These are phyloP conservation scores for Coemansia sp. DNA, from an alignment of 192 early-diverging fungal genomes.

Conservation along the genomic window DNA sequence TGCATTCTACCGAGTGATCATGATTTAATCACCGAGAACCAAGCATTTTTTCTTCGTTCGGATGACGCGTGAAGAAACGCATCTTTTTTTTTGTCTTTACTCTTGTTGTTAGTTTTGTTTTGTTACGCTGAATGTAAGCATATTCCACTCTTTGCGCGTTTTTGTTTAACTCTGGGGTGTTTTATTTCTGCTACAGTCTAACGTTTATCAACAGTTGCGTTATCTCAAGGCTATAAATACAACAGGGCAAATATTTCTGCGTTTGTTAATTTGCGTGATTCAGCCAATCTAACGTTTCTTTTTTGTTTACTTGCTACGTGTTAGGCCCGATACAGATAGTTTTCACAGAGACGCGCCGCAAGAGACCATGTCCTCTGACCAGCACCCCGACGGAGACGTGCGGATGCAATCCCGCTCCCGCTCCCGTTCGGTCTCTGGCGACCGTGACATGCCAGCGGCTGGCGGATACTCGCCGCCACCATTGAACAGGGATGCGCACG, in stretches of 20 bases:
- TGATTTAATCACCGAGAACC: constrained; percentile 2
- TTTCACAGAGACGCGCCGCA: neutral
- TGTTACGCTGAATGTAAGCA: neutral
- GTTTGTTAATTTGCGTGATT: neutral
- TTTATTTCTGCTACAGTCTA: too few species aligned
- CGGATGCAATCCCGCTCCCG: constrained; percentile 6
- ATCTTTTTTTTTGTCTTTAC: neutral
- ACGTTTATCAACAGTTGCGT: too few species aligned
- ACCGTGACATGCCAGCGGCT: constrained; percentile 1
- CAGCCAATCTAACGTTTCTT: neutral
- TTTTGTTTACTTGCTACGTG: neutral
- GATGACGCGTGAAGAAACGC: too few species aligned
- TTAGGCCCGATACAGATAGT: neutral
- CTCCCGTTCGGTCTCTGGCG: constrained; percentile 24
- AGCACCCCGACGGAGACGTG: neutral
- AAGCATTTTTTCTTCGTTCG: constrained; percentile 1
- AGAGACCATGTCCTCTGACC: neutral
- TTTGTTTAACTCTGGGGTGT: neutral
- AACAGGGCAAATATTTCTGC: too few species aligned
- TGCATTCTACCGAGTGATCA: constrained; percentile 40
- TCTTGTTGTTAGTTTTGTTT: constrained; percentile 2
- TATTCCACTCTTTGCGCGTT: neutral
- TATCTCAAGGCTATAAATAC: too few species aligned
- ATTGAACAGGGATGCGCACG: neutral
- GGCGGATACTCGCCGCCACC: constrained; percentile 32